Percentiles rank a stretch among this genome's conserved stretches.
Evolutionary conservation across 2,329 filamentous ascomycete species (phyloP).

Genomic region (Leptographium wingfieldii): DNA sequence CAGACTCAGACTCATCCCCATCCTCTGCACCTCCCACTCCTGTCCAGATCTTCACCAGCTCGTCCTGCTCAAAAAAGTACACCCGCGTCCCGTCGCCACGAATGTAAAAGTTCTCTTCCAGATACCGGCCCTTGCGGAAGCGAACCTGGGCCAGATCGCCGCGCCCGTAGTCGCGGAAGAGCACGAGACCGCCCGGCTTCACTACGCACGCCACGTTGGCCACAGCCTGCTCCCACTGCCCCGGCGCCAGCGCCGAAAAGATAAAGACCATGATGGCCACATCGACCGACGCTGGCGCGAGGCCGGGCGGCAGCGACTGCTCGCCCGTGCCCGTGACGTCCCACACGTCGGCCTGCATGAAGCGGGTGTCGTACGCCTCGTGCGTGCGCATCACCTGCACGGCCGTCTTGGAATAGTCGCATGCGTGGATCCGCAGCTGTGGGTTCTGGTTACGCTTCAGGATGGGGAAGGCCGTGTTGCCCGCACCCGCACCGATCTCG

Average conservation of each 20-base stretch:
- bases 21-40: slow-evolving; percentile 11
- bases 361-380: slow-evolving; percentile 53
- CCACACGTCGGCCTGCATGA: slow-evolving; percentile 88
- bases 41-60: slow-evolving; percentile 70
- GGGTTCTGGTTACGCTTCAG: slow-evolving; percentile 74
- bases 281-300: slow-evolving; percentile 72
- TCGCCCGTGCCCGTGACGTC: slow-evolving; percentile 52
- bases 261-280: slow-evolving; percentile 94
- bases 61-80: slow-evolving; percentile 88
- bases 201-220: slow-evolving; percentile 69
- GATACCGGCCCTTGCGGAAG: slow-evolving; percentile 88
- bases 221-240: slow-evolving; percentile 74
- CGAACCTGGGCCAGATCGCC: slow-evolving; percentile 93
- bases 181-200: slow-evolving; percentile 83
- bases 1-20: background rate
- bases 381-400: slow-evolving; percentile 83
- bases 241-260: slow-evolving; percentile 79
- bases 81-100: slow-evolving; percentile 90
- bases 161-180: slow-evolving; percentile 93
- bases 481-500: slow-evolving; percentile 89
- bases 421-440: slow-evolving; percentile 74
- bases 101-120: slow-evolving; percentile 96
- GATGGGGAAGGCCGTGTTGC: slow-evolving; percentile 92
- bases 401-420: slow-evolving; percentile 91
- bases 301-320: slow-evolving; percentile 59